phyloP scores from a whole-genome alignment of 108 stramenopile species.

The Hondaea fermentalgiana region DNA sequence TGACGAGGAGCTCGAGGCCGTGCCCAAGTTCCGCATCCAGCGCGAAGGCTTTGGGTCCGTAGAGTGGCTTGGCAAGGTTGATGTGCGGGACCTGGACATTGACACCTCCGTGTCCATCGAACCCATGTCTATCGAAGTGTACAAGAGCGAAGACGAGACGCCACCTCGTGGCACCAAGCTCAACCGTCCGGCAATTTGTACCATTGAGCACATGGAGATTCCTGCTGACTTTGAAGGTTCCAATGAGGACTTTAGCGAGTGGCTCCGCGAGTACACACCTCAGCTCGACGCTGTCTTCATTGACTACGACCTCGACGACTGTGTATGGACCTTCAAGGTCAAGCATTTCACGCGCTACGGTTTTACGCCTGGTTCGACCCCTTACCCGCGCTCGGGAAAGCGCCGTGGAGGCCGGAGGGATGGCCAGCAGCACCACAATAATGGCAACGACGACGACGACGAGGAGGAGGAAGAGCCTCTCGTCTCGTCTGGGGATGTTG shows the following conservation, averaged over 20 bases:
- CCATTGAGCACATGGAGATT: constrained; percentile 64
- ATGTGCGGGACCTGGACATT: constrained; percentile 71
- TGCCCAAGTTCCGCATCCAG: constrained; percentile 61
- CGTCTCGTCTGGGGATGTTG: no score
- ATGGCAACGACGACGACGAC: no score
- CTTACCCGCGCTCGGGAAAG: neutral
- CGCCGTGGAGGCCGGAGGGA: neutral
- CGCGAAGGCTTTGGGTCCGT: constrained; percentile 66
- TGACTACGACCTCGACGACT: constrained; percentile 57
- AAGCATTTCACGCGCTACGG: constrained; percentile 85
- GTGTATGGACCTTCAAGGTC: constrained; percentile 79
- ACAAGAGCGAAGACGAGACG: constrained; percentile 64
- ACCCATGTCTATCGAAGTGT: constrained; percentile 69
- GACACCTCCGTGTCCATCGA: constrained; percentile 69
- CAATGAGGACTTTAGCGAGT: constrained; percentile 46
- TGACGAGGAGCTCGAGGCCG: constrained; percentile 78
- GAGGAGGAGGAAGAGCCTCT: no score
- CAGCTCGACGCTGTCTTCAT: constrained; percentile 69
- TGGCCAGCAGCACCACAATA: neutral
- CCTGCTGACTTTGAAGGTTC: constrained; percentile 47
- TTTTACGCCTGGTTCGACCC: constrained; percentile 34
- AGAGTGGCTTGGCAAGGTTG: constrained; percentile 82
- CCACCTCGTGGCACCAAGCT: constrained; percentile 66
- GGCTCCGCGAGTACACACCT: neutral
- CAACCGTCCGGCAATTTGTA: constrained; percentile 70